Percentiles rank a stretch among this genome's conserved stretches.
Evolutionary conservation across 768 basidiomycete genomes (phyloP).

Genomic region (Brasilioporus rufonigricans): DNA sequence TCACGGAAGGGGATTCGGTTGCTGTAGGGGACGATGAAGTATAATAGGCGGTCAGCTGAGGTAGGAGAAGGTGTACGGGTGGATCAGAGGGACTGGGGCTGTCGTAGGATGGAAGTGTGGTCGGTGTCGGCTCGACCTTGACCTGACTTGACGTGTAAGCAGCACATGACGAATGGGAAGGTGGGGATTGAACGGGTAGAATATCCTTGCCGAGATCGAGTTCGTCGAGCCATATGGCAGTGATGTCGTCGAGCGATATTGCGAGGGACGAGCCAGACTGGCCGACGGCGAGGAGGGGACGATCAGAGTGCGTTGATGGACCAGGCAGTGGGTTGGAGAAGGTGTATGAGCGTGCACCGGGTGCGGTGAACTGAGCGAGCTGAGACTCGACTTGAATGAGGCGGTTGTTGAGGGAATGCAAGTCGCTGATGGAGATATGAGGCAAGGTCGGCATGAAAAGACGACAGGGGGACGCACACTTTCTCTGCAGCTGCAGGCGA

Average conservation of each 20-base stretch:
- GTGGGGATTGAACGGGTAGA: constrained; percentile 18
- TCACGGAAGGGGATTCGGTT: constrained; percentile 34
- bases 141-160: constrained; percentile 20
- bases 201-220: constrained; percentile 39
- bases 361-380: constrained; percentile 46
- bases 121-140: constrained; percentile 36
- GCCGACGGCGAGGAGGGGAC: constrained; percentile 39
- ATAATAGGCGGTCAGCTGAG: constrained; percentile 19
- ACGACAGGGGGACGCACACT: constrained; percentile 49
- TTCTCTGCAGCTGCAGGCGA: constrained; percentile 84
- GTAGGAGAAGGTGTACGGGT: constrained; percentile 22
- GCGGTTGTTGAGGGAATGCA: constrained; percentile 82
- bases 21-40: constrained; percentile 22
- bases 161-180: constrained; percentile 14
- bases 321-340: constrained; percentile 13
- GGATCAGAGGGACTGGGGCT: constrained; percentile 14
- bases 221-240: constrained; percentile 59
- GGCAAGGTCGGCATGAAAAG: background rate
- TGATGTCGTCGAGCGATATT: constrained; percentile 55
- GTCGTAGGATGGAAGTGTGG: constrained; percentile 26
- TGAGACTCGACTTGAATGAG: constrained; percentile 67
- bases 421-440: constrained; percentile 46
- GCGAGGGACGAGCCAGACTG: constrained; percentile 47
- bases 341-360: constrained; percentile 26
- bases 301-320: constrained; percentile 16